Conservation (phyloP, 2,329 filamentous ascomycete genomes). For the Penicillium oxalicum region DNA sequence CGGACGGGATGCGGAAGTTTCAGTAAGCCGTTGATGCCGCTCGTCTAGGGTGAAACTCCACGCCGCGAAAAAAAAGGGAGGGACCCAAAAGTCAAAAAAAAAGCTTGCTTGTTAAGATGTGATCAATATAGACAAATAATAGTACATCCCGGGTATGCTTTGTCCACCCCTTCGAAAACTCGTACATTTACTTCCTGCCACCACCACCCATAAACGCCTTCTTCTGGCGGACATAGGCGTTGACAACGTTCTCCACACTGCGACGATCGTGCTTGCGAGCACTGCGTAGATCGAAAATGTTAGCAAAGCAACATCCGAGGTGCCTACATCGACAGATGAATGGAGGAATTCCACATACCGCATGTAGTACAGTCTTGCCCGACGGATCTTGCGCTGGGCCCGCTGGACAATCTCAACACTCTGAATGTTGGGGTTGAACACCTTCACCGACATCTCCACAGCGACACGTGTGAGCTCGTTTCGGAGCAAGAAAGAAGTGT, state of each 20-base stretch:
- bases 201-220: slow-evolving; percentile 37
- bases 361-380: slow-evolving; percentile 88
- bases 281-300: slow-evolving; percentile 25
- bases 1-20: no score
- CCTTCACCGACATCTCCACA: slow-evolving; percentile 96
- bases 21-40: no score
- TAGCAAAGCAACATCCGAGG: slow-evolving; percentile 4
- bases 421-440: slow-evolving; percentile 83
- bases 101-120: neutral
- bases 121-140: slow-evolving; percentile 23
- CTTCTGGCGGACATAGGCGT: slow-evolving; percentile 55
- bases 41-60: no score
- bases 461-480: slow-evolving; percentile 80
- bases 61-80: no score
- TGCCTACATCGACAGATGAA: neutral
- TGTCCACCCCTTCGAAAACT: slow-evolving; percentile 4
- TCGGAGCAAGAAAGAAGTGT: slow-evolving; percentile 79
- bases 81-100: neutral
- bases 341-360: slow-evolving; percentile 41
- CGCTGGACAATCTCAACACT: slow-evolving; percentile 93
- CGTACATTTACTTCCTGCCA: slow-evolving; percentile 17
- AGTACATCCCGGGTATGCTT: slow-evolving; percentile 26
- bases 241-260: slow-evolving; percentile 73
- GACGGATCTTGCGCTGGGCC: slow-evolving; percentile 72
- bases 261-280: slow-evolving; percentile 82